Evolutionary conservation across 225 moss, liverwort and hornwort genomes (phyloP).

Genomic region (Pleurozium schreberi): DNA sequence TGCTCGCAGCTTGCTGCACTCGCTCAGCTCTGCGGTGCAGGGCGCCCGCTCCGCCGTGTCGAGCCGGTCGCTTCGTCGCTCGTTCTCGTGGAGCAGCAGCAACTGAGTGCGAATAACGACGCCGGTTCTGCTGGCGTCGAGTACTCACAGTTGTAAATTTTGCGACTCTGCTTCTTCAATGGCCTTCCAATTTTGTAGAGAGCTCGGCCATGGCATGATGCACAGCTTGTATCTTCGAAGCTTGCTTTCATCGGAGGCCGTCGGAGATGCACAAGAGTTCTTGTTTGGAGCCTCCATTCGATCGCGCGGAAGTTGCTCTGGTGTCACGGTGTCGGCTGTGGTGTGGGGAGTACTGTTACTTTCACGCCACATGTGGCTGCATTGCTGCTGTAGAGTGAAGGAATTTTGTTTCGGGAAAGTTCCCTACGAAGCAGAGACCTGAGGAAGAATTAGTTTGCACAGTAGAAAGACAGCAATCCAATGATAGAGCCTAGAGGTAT

Average conservation of each 20-base stretch:
- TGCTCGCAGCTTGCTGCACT: slow-evolving; percentile 5
- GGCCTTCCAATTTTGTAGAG: neutral
- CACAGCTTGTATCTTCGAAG: neutral
- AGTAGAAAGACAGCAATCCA: neutral
- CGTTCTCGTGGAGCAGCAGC: slow-evolving; percentile 16
- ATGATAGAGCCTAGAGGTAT: slow-evolving; percentile 7
- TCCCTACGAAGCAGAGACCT: neutral
- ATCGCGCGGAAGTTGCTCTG: neutral
- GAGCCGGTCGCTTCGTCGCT: neutral
- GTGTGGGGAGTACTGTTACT: neutral
- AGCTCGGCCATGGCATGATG: neutral
- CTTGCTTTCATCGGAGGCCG: neutral
- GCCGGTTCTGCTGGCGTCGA: neutral
- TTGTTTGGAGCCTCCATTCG: neutral
- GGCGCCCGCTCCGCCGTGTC: slow-evolving; percentile 6
- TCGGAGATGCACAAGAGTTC: neutral
- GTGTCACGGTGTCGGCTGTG: neutral
- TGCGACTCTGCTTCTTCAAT: neutral
- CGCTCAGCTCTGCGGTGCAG: slow-evolving; percentile 7
- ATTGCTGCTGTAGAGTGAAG: neutral
- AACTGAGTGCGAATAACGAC: neutral
- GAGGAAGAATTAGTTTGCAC: neutral
- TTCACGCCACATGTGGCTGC: neutral
- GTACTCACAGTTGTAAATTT: neutral
- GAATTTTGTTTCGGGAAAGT: neutral